Percentiles rank a stretch among this genome's conserved stretches.
Conservation (phyloP, 75 land plant genomes). For the Pinus tabuliformis region DNA sequence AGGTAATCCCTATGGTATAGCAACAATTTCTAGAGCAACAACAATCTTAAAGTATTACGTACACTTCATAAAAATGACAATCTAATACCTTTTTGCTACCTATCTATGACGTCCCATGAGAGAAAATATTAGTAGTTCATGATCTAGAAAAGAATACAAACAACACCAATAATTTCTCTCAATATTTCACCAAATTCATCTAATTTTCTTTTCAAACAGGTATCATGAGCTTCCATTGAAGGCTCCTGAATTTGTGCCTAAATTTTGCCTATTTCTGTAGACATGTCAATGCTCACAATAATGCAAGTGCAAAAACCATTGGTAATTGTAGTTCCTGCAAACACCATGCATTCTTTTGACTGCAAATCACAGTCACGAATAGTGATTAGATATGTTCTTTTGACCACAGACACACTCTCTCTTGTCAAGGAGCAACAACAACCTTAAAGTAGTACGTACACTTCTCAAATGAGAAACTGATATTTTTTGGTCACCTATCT, state of each 20-base stretch:
- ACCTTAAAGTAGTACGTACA: no score
- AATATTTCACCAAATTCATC: no score
- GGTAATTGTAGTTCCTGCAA: no score
- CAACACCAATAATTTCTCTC: constrained; percentile 45
- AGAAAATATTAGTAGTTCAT: constrained; percentile 81
- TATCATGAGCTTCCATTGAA: no score
- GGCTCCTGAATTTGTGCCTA: constrained; percentile 12
- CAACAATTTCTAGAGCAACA: constrained; percentile 56
- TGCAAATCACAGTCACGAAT: no score
- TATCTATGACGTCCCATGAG: constrained; percentile 22
- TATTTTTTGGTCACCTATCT: constrained; percentile 52
- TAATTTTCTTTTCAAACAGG: no score
- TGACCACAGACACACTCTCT: constrained; percentile 20
- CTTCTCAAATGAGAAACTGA: no score
- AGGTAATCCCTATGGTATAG: constrained; percentile 92
- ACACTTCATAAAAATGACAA: constrained; percentile 86
- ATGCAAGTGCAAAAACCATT: no score
- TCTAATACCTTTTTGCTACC: constrained; percentile 42
- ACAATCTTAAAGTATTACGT: constrained; percentile 35
- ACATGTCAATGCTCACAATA: constrained; percentile 44
- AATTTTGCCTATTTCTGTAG: constrained; percentile 85
- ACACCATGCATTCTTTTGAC: no score
- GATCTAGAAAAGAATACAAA: constrained; percentile 74
- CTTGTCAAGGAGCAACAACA: no score
- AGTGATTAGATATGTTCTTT: no score